These are phyloP conservation scores for Epichloe baconii DNA, from an alignment of 2,329 filamentous ascomycete species.

Conservation along the genomic window DNA sequence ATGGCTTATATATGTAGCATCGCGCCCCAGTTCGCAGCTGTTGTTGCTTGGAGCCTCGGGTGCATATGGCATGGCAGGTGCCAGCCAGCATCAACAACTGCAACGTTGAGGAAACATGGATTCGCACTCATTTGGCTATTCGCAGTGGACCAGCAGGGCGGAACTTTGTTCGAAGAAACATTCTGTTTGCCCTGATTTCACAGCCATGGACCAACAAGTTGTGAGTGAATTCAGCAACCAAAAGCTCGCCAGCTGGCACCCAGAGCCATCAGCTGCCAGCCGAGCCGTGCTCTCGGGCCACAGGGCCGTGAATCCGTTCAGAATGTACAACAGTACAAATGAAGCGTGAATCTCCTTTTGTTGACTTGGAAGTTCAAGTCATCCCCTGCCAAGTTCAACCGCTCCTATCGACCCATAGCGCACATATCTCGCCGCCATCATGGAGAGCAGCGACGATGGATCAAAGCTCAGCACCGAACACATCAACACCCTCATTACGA, in stretches of 20 bases:
- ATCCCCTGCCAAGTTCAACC: background rate
- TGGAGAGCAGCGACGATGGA: slow-evolving; percentile 6
- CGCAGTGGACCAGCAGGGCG: too few relatives aligned
- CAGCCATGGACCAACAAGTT: background rate
- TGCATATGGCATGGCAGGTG: too few relatives aligned
- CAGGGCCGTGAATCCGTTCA: background rate
- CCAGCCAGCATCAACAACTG: too few relatives aligned
- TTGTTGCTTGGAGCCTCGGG: too few relatives aligned
- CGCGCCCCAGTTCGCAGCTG: too few relatives aligned
- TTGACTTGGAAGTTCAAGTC: background rate
- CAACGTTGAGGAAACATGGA: too few relatives aligned
- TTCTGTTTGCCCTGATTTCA: background rate
- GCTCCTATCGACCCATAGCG: background rate
- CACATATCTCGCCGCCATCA: background rate
- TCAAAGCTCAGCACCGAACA: slow-evolving; percentile 21
- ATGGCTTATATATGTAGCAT: too few relatives aligned
- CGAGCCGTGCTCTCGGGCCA: too few relatives aligned
- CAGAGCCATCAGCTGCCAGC: background rate
- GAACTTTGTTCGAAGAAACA: too few relatives aligned
- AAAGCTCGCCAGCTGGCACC: background rate
- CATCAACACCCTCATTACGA: slow-evolving; percentile 31
- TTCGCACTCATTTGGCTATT: too few relatives aligned
- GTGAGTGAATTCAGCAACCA: background rate
- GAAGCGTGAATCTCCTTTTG: background rate
- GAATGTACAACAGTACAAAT: background rate